phyloP scores from a whole-genome alignment of 139 green algal species.

The Chlorella sp. region DNA sequence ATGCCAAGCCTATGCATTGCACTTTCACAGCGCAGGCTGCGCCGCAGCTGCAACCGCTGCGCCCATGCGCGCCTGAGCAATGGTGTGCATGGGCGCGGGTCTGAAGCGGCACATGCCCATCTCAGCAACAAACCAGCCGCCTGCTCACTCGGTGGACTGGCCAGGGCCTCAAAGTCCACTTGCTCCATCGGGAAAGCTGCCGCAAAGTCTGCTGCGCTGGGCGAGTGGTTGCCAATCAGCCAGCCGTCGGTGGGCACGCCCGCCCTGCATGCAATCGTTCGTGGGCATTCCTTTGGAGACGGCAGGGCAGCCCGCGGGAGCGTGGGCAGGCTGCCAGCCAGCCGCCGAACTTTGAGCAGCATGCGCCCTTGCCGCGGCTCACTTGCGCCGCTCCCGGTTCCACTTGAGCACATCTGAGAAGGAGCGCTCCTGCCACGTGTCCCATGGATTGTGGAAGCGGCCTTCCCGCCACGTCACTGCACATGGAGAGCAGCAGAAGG shows the following conservation, averaged over 20 bases:
- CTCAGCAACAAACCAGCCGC: too few species aligned
- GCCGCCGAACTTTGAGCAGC: too few species aligned
- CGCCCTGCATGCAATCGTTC: background rate
- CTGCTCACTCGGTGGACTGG: background rate
- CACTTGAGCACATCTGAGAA: slow-evolving; percentile 40
- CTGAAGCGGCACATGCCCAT: too few species aligned
- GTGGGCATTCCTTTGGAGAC: too few species aligned
- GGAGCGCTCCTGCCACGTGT: slow-evolving; percentile 45
- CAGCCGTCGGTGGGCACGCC: slow-evolving; percentile 20
- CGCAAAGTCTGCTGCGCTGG: slow-evolving; percentile 26
- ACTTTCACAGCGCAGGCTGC: too few species aligned
- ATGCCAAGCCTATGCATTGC: too few species aligned
- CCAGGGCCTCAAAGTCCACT: slow-evolving; percentile 27
- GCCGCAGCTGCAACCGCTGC: too few species aligned
- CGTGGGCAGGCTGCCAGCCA: too few species aligned
- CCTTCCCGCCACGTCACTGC: slow-evolving; percentile 17
- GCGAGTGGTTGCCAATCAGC: slow-evolving; percentile 20
- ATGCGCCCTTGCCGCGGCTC: background rate
- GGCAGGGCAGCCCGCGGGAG: too few species aligned
- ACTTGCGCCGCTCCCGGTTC: slow-evolving; percentile 22
- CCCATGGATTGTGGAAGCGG: slow-evolving; percentile 55
- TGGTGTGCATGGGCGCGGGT: too few species aligned
- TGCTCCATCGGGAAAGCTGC: slow-evolving; percentile 37
- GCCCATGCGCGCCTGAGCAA: too few species aligned
- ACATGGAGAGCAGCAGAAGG: background rate